Evolutionary conservation across 1,139 yeast genomes (phyloP).

Genomic region (Williopsis jadinii): DNA sequence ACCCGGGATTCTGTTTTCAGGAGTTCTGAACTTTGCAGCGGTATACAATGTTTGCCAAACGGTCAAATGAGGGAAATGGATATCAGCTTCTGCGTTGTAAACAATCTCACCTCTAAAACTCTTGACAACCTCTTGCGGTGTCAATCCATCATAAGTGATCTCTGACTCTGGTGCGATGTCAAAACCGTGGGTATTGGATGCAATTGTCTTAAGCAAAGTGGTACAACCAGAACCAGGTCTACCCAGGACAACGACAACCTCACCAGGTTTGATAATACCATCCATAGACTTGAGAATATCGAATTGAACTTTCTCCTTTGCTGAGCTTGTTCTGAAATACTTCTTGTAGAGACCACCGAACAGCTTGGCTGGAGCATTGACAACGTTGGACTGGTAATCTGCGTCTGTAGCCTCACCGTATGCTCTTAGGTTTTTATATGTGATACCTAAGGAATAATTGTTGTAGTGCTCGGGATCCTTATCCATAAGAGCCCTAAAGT

Average conservation of each 20-base stretch:
- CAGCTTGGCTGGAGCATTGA: too few relatives aligned
- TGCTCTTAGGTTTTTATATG: too few relatives aligned
- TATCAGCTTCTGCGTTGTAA: conserved; percentile 66
- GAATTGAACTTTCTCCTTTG: conserved; percentile 27
- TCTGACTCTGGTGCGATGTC: conserved; percentile 43
- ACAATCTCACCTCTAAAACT: conserved; percentile 64
- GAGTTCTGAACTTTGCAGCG: conserved; percentile 60
- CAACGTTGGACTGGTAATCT: too few relatives aligned
- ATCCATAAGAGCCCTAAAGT: too few relatives aligned
- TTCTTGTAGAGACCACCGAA: too few relatives aligned
- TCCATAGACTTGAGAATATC: conserved; percentile 62
- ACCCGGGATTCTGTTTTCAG: conserved; percentile 55
- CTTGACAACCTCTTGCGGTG: conserved; percentile 39
- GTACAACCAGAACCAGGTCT: conserved; percentile 87
- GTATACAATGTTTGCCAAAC: conserved; percentile 65
- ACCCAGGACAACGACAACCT: conserved; percentile 69
- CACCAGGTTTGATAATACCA: conserved; percentile 63
- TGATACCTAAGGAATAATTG: too few relatives aligned
- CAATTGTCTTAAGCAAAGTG: conserved; percentile 63
- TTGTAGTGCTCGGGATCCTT: too few relatives aligned
- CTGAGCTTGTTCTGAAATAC: conserved; percentile 4
- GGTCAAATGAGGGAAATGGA: conserved; percentile 66
- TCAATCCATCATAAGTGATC: conserved; percentile 43
- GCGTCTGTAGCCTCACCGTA: too few relatives aligned
- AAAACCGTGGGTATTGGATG: conserved; percentile 70